These are phyloP conservation scores for Leptographium flavum DNA, from an alignment of 2,329 filamentous ascomycete species.

Conservation along the genomic window DNA sequence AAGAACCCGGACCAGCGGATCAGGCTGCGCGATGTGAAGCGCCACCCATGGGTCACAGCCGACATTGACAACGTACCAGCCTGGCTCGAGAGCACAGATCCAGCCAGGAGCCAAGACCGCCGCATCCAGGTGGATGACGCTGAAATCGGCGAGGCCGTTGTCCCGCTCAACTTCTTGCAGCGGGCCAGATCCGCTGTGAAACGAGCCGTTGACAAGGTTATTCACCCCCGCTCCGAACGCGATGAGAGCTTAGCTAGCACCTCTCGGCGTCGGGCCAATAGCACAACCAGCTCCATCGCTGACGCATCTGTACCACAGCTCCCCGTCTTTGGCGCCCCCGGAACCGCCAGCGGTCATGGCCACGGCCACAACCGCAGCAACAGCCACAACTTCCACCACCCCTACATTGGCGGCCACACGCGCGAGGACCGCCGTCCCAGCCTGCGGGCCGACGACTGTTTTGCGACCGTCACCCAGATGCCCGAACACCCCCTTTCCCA, in stretches of 20 bases:
- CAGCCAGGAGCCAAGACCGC: slow-evolving; percentile 60
- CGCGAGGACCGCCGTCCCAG: slow-evolving; percentile 38
- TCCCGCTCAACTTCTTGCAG: slow-evolving; percentile 77
- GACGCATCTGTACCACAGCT: slow-evolving; percentile 30
- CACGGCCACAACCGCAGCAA: slow-evolving; percentile 1
- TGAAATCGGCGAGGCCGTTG: slow-evolving; percentile 81
- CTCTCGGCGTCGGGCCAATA: slow-evolving; percentile 40
- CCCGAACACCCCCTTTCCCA: slow-evolving; percentile 62
- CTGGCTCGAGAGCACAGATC: slow-evolving; percentile 94
- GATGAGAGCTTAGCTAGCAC: slow-evolving; percentile 30
- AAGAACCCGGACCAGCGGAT: slow-evolving; percentile 88
- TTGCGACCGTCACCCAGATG: slow-evolving; percentile 27
- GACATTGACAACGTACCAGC: slow-evolving; percentile 58
- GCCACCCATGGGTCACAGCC: slow-evolving; percentile 78
- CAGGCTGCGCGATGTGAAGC: slow-evolving; percentile 80
- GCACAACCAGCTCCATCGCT: slow-evolving; percentile 50
- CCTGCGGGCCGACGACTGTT: slow-evolving; percentile 40
- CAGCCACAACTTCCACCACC: slow-evolving; percentile 5
- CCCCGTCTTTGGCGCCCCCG: slow-evolving; percentile 21
- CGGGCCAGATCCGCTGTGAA: slow-evolving; percentile 67
- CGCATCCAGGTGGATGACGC: slow-evolving; percentile 85
- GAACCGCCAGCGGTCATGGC: neutral
- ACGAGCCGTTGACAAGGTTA: slow-evolving; percentile 50
- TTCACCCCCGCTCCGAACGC: slow-evolving; percentile 44
- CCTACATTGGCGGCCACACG: slow-evolving; percentile 19